Evolutionary conservation across 1,284 basidiomycete genomes (phyloP).

Genomic region (Coriolopsis trogii): DNA sequence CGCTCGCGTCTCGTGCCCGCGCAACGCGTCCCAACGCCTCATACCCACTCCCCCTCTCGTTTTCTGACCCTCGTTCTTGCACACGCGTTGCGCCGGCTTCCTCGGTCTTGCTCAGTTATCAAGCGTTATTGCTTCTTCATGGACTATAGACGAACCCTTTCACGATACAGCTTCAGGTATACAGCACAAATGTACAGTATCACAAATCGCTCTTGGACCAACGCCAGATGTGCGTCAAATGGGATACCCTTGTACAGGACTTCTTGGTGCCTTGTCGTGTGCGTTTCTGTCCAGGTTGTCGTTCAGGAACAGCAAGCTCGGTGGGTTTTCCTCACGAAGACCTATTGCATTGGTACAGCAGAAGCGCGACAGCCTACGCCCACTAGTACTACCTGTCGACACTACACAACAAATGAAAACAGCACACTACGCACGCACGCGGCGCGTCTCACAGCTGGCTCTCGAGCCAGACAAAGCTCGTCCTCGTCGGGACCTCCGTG

Average conservation of each 20-base stretch:
- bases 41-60: constrained; percentile 3
- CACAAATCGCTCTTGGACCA: too few species aligned
- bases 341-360: neutral
- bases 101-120: neutral
- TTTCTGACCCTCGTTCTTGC: neutral
- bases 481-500: constrained; percentile 50
- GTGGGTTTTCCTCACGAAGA: neutral
- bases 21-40: neutral
- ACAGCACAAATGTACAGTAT: neutral
- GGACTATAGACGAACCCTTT: neutral
- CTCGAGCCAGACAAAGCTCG: constrained; percentile 51
- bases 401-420: too few species aligned
- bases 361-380: too few species aligned
- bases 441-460: too few species aligned
- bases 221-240: too few species aligned
- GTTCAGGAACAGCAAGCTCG: neutral
- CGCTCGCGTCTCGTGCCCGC: neutral
- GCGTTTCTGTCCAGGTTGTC: too few species aligned
- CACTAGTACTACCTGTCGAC: too few species aligned
- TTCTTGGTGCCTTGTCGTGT: too few species aligned
- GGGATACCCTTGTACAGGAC: too few species aligned
- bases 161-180: too few species aligned
- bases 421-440: too few species aligned
- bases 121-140: neutral
- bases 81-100: too few species aligned